These are phyloP conservation scores for Centrapalus pauciflorus DNA, from an alignment of 129 eudicot genomes.

Conservation along the genomic window DNA sequence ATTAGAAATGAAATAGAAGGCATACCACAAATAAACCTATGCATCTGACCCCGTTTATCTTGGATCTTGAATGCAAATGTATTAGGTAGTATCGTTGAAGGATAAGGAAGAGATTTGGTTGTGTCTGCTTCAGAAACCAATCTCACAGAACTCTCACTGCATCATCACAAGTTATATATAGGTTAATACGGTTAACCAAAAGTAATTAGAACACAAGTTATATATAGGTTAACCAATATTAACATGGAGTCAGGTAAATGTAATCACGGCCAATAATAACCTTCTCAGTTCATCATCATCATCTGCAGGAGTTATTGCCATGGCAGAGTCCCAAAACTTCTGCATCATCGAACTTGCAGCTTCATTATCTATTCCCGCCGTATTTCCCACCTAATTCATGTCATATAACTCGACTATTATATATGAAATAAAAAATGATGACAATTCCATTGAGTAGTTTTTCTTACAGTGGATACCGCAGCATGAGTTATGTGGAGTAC, in stretches of 20 bases:
- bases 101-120: slow-evolving; percentile 49
- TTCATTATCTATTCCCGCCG: slow-evolving; percentile 70
- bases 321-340: slow-evolving; percentile 96
- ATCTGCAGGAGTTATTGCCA: slow-evolving; percentile 64
- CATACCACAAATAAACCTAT: slow-evolving; percentile 83
- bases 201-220: too few species aligned
- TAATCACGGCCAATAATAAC: slow-evolving; percentile 28
- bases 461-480: slow-evolving; percentile 88
- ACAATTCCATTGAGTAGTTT: not conserved
- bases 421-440: not conserved
- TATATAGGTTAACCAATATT: slow-evolving; percentile 11
- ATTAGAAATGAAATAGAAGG: slow-evolving; percentile 7
- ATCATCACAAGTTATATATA: too few species aligned
- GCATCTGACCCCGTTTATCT: slow-evolving; percentile 82
- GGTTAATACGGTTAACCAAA: too few species aligned
- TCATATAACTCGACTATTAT: too few species aligned
- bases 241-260: not conserved
- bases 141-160: slow-evolving; percentile 81
- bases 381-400: slow-evolving; percentile 64
- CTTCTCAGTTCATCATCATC: slow-evolving; percentile 80
- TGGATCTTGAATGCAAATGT: slow-evolving; percentile 77
- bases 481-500: slow-evolving; percentile 95
- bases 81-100: slow-evolving; percentile 49
- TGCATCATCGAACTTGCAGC: slow-evolving; percentile 87
- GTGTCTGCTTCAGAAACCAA: slow-evolving; percentile 64